A percentile compares a stretch with the other conserved stretches of the same genome.
Conservation (phyloP, 495 filamentous ascomycete species). For the Tuber brumale region DNA sequence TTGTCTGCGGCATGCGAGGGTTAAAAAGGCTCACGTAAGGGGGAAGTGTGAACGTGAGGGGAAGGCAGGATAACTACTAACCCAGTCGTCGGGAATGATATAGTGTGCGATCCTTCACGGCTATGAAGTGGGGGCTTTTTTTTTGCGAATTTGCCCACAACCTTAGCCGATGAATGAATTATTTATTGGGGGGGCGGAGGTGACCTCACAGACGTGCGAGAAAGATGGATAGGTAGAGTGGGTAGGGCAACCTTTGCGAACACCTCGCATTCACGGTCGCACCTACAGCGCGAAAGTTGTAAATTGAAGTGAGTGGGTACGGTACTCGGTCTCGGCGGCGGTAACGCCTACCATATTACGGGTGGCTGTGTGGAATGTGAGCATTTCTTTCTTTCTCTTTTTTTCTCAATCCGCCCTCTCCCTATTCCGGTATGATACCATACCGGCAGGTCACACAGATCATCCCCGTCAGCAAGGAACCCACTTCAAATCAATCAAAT, state of each 20-base stretch:
- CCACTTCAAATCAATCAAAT: background rate
- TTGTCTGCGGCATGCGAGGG: constrained; percentile 50
- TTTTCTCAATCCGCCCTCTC: background rate
- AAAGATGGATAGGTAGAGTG: background rate
- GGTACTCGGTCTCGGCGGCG: constrained; percentile 22
- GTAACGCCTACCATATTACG: too few relatives aligned
- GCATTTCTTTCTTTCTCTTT: background rate
- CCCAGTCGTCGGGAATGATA: constrained; percentile 68
- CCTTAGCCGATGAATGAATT: background rate
- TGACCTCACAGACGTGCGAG: background rate
- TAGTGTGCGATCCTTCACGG: constrained; percentile 61
- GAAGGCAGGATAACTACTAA: constrained; percentile 39
- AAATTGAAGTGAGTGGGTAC: constrained; percentile 56
- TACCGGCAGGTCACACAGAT: background rate
- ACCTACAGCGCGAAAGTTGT: constrained; percentile 86
- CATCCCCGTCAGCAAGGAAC: background rate
- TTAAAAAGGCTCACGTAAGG: background rate
- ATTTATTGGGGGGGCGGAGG: background rate
- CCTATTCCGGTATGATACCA: background rate
- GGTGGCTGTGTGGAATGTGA: background rate
- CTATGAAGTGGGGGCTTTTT: constrained; percentile 41
- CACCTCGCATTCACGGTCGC: constrained; percentile 58
- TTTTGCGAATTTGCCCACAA: background rate
- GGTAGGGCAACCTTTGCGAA: constrained; percentile 48
- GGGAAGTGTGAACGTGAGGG: background rate